Percentiles rank a stretch among this genome's conserved stretches.
phyloP scores from a whole-genome alignment of 768 basidiomycete genomes.

The Tylopilus plumbeoviolaceoides region DNA sequence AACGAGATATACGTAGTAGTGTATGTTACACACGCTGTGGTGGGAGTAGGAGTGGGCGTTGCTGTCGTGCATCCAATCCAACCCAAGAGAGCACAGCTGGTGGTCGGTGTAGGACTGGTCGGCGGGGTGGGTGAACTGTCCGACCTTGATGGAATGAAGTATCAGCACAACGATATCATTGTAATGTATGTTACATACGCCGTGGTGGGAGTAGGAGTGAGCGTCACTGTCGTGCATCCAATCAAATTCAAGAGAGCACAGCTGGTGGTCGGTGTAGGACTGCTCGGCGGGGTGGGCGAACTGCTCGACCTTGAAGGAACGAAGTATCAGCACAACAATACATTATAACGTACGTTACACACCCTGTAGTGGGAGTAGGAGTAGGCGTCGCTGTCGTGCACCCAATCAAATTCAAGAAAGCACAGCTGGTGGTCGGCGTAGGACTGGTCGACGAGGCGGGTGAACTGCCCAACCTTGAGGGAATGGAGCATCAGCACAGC shows the following conservation, averaged over 20 bases:
- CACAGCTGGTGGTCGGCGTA: too few relatives aligned
- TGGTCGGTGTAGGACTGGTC: too few relatives aligned
- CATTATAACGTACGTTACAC: not conserved
- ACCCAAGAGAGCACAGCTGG: slow-evolving; percentile 19
- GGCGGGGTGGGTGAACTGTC: too few relatives aligned
- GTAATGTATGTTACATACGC: slow-evolving; percentile 6
- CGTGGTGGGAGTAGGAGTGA: slow-evolving; percentile 5
- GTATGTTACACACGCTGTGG: slow-evolving; percentile 10
- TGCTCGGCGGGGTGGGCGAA: too few relatives aligned
- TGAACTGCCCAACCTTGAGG: not conserved
- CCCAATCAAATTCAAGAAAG: slow-evolving; percentile 13
- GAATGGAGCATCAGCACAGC: too few relatives aligned
- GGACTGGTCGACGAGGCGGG: too few relatives aligned
- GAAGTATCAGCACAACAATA: not conserved
- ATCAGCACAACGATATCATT: not conserved
- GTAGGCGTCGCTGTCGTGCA: slow-evolving; percentile 13
- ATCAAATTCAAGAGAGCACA: slow-evolving; percentile 16
- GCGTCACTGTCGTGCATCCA: slow-evolving; percentile 13
- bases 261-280: too few relatives aligned
- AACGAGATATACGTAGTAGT: not conserved
- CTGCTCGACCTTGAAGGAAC: too few relatives aligned
- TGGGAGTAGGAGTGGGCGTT: slow-evolving; percentile 5
- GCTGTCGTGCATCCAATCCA: slow-evolving; percentile 14
- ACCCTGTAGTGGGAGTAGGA: slow-evolving; percentile 9
- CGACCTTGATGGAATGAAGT: too few relatives aligned